Conservation (phyloP, 2,329 filamentous ascomycete genomes). For the Paecilomyces niveus region DNA sequence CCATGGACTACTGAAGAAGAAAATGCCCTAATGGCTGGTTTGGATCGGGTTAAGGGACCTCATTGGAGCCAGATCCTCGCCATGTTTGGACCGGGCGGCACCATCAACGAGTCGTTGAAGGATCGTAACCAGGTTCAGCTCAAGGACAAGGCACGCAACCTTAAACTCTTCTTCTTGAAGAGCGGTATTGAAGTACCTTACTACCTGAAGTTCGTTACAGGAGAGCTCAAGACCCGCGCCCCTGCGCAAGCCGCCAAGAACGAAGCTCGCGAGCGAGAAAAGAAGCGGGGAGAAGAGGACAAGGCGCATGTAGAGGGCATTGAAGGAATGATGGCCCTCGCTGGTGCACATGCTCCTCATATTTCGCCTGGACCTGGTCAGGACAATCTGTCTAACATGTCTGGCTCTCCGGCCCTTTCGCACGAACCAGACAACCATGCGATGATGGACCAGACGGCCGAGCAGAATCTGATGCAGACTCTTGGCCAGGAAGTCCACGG, state of each 20-base stretch:
- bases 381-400: slow-evolving; percentile 22
- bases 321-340: slow-evolving; percentile 41
- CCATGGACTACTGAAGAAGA: slow-evolving; percentile 89
- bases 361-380: slow-evolving; percentile 21
- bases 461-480: slow-evolving; percentile 39
- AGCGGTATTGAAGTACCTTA: slow-evolving; percentile 85
- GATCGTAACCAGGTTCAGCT: slow-evolving; percentile 86
- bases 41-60: slow-evolving; percentile 82
- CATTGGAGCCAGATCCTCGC: slow-evolving; percentile 90
- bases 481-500: slow-evolving; percentile 35
- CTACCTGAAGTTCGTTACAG: slow-evolving; percentile 79
- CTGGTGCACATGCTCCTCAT: slow-evolving; percentile 32
- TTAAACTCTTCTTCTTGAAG: slow-evolving; percentile 88
- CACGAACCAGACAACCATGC: slow-evolving; percentile 24
- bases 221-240: slow-evolving; percentile 78
- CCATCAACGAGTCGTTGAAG: slow-evolving; percentile 73
- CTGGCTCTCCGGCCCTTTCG: slow-evolving; percentile 28
- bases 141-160: slow-evolving; percentile 84
- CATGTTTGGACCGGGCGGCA: slow-evolving; percentile 73
- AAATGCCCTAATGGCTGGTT: slow-evolving; percentile 78
- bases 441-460: slow-evolving; percentile 32
- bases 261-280: slow-evolving; percentile 41
- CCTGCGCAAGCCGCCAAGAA: slow-evolving; percentile 54
- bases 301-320: slow-evolving; percentile 42
- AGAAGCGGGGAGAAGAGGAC: slow-evolving; percentile 39